Evolutionary conservation across 2,329 filamentous ascomycete genomes (phyloP), one percentile per base, ranked within the genome.

Genomic region (Aspergillus sp.): DNA sequence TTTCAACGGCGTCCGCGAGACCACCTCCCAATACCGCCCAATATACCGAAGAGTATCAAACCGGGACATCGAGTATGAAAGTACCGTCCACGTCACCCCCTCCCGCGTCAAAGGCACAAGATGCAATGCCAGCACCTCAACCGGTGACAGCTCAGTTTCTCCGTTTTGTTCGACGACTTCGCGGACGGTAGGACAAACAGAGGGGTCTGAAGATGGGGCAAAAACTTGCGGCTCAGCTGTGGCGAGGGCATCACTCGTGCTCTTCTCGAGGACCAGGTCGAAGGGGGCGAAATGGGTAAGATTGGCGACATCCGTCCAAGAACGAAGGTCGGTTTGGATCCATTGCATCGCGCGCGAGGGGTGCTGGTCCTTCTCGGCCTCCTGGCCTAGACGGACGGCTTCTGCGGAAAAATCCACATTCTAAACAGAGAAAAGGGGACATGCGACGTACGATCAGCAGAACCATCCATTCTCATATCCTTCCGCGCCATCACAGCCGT

Each of bases 381-480:
- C 53, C 44, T 50, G 56, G 2, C 66, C 66, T 1, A 63, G 50
- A 17, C 66, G 65, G n/a, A 68, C 63, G 23, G 66, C 66, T 56
- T 68, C 64, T 35, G 55, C 45, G 44, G 66, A 68, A 25, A 68
- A 68, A 45, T 68, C 66, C 30, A 61, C 64, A 27, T 68, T 68
- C 65, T 68, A 39, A 27, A 3, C 7, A 33, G 12, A 33, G 23
- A 12, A 30, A 30, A 30, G 9, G 25, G 25, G 25, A 12, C 25
- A 20, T 39, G 10, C 3, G 4, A 20, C 4, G 10, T 5, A 10
- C 33, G 37, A 39, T 39, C 37, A 39, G 37, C 37, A 12, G 37
- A 10, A 39, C 17, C 17, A 12, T 20, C 37, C 17, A 39, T 19
- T 7, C 15, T 12, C 9, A 12, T 30, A 30, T 30, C 25, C 10